phyloP scores from a whole-genome alignment of 441 rosid species.

The Heliophila coronopifolia region DNA sequence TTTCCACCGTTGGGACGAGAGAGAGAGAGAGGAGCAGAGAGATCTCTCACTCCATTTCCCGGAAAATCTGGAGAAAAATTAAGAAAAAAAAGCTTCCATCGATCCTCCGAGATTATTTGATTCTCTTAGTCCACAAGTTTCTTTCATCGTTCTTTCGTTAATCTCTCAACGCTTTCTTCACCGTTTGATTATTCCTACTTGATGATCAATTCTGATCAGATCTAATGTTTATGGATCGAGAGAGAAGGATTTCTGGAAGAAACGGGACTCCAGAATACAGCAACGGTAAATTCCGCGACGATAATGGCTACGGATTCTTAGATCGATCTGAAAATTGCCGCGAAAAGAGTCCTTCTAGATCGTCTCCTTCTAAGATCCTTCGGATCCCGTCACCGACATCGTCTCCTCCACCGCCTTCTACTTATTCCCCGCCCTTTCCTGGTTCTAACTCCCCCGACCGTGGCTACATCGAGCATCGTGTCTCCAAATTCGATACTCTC shows the following conservation, averaged over 20 bases:
- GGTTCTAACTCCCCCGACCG: conserved; percentile 25
- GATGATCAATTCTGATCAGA: conserved; percentile 24
- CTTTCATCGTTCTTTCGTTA: not conserved
- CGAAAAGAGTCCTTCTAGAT: conserved; percentile 30
- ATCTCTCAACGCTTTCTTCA: conserved; percentile 1
- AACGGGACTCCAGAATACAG: conserved; percentile 29
- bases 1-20: conserved; percentile 27
- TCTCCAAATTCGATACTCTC: conserved; percentile 44
- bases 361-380: conserved; percentile 22
- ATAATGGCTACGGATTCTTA: conserved; percentile 22
- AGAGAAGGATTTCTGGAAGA: conserved; percentile 19
- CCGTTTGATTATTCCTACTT: not conserved
- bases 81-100: conserved; percentile 7
- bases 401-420: conserved; percentile 28
- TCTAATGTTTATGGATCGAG: conserved; percentile 34
- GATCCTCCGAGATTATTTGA: conserved; percentile 19
- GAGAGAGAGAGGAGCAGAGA: conserved; percentile 12
- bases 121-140: conserved; percentile 15
- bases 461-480: conserved; percentile 36
- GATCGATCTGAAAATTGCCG: conserved; percentile 29
- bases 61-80: conserved; percentile 23
- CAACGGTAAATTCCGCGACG: conserved; percentile 31
- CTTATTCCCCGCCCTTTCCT: conserved; percentile 25
- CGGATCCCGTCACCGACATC: conserved; percentile 31
- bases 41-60: conserved; percentile 28